A percentile compares a stretch with the other conserved stretches of the same genome.
Conservation (phyloP, 2,329 filamentous ascomycete species). For the Pseudogymnoascus pannorum region DNA sequence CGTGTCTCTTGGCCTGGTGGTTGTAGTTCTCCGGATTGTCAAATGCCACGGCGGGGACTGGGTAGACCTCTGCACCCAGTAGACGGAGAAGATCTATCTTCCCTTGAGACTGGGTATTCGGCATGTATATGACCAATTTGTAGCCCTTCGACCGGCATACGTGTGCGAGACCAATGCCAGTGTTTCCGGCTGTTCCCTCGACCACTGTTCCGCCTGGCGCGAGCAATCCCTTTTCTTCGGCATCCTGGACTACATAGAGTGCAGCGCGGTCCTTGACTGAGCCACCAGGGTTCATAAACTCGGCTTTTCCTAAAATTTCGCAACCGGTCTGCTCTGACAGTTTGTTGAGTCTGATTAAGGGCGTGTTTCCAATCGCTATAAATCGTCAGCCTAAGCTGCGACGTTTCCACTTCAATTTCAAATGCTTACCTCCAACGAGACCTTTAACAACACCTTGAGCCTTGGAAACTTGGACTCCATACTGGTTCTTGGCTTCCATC, state of each 20-base stretch:
- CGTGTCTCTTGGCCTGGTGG: slow-evolving; percentile 85
- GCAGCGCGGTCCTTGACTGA: slow-evolving; percentile 95
- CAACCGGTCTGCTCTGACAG: slow-evolving; percentile 89
- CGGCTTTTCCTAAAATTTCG: slow-evolving; percentile 90
- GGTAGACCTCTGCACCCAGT: slow-evolving; percentile 89
- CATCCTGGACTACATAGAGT: slow-evolving; percentile 87
- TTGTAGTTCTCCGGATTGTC: slow-evolving; percentile 97
- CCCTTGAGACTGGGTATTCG: slow-evolving; percentile 94
- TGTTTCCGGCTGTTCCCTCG: slow-evolving; percentile 96
- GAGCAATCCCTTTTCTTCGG: slow-evolving; percentile 79
- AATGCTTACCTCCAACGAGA: slow-evolving; percentile 54
- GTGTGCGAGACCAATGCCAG: slow-evolving; percentile 93
- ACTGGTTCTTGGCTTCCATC: slow-evolving; percentile 43
- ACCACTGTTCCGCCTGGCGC: slow-evolving; percentile 86
- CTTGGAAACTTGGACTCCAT: slow-evolving; percentile 56
- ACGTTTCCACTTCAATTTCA: background rate
- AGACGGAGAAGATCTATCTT: slow-evolving; percentile 91
- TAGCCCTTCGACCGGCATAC: slow-evolving; percentile 91
- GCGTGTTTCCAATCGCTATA: slow-evolving; percentile 92
- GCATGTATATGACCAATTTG: slow-evolving; percentile 98
- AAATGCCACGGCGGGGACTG: slow-evolving; percentile 90
- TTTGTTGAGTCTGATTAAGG: slow-evolving; percentile 80
- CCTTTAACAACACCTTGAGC: slow-evolving; percentile 60
- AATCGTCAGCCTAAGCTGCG: slow-evolving; percentile 4
- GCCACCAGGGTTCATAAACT: slow-evolving; percentile 97